These are phyloP conservation scores for Daldinia caldariorum DNA, from an alignment of 495 filamentous ascomycete species.

Conservation along the genomic window DNA sequence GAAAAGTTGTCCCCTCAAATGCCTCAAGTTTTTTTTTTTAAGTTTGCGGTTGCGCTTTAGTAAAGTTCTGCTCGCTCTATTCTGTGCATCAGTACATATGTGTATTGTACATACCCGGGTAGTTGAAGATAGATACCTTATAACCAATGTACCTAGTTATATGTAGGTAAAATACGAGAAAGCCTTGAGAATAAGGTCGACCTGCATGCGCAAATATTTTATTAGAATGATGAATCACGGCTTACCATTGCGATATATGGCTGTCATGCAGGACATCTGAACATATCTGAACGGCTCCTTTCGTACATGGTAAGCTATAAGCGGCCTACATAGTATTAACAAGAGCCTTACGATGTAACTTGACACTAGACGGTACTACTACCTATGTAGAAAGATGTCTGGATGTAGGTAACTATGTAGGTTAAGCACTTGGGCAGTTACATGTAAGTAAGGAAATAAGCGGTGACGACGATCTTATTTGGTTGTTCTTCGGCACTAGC, in stretches of 20 bases:
- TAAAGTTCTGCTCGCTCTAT: slow-evolving; percentile 30
- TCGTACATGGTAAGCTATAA: no score
- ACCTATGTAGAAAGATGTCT: not conserved
- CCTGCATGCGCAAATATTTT: slow-evolving; percentile 12
- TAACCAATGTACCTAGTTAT: not conserved
- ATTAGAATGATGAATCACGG: slow-evolving; percentile 17
- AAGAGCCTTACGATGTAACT: slow-evolving; percentile 5
- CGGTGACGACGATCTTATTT: slow-evolving; percentile 38
- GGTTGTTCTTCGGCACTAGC: slow-evolving; percentile 11
- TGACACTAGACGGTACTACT: not conserved
- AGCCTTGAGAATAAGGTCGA: not conserved
- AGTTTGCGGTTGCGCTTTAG: slow-evolving; percentile 25
- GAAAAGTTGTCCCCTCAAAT: slow-evolving; percentile 34
- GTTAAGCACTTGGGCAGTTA: no score
- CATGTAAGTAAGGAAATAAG: slow-evolving; percentile 27
- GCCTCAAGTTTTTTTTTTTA: slow-evolving; percentile 14
- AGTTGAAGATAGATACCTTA: no score
- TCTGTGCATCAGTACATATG: slow-evolving; percentile 12
- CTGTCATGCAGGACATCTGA: not conserved
- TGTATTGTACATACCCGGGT: not conserved
- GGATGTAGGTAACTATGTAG: slow-evolving; percentile 7
- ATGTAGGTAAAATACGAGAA: slow-evolving; percentile 10
- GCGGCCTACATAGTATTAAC: no score
- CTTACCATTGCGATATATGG: not conserved
- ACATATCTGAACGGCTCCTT: not conserved